A percentile compares a stretch with the other conserved stretches of the same genome.
These are phyloP conservation scores for Gynandropsis gynandra DNA, from an alignment of 345 rosid genomes.

Conservation along the genomic window DNA sequence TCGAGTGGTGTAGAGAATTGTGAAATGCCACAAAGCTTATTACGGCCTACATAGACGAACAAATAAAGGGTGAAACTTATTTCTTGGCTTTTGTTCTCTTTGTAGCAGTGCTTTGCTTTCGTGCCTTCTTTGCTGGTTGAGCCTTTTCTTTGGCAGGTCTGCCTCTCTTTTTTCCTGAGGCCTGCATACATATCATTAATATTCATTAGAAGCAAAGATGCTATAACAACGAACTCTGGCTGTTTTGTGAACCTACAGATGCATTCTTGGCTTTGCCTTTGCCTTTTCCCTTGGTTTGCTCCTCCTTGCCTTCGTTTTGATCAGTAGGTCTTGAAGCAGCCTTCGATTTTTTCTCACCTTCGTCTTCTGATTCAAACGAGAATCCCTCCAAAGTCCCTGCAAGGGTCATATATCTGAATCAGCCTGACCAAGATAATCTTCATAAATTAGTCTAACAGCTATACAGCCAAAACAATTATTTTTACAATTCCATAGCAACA, in stretches of 20 bases:
- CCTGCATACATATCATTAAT: conserved; percentile 56
- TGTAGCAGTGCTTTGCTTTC: conserved; percentile 35
- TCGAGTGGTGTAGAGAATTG: no score
- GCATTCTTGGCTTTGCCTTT: conserved; percentile 46
- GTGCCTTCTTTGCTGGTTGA: conserved; percentile 37
- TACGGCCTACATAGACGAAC: conserved; percentile 3
- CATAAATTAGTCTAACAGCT: no score
- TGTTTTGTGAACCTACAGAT: not conserved
- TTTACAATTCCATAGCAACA: no score
- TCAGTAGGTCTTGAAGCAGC: conserved; percentile 36
- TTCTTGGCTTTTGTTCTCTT: conserved; percentile 26
- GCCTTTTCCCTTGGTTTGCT: conserved; percentile 36
- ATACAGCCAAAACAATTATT: no score
- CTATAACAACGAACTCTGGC: no score
- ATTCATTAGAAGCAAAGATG: not conserved
- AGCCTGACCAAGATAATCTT: no score
- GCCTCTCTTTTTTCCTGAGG: conserved; percentile 43
- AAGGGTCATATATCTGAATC: conserved; percentile 15
- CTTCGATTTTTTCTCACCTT: conserved; percentile 50
- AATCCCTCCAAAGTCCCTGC: conserved; percentile 85
- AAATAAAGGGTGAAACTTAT: conserved; percentile 17
- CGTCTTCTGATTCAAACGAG: conserved; percentile 81
- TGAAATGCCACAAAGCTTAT: no score
- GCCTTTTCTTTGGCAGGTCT: conserved; percentile 37
- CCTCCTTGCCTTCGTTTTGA: conserved; percentile 47